These are phyloP conservation scores for Aethionema arabicum DNA, from an alignment of 345 rosid genomes.

Conservation along the genomic window DNA sequence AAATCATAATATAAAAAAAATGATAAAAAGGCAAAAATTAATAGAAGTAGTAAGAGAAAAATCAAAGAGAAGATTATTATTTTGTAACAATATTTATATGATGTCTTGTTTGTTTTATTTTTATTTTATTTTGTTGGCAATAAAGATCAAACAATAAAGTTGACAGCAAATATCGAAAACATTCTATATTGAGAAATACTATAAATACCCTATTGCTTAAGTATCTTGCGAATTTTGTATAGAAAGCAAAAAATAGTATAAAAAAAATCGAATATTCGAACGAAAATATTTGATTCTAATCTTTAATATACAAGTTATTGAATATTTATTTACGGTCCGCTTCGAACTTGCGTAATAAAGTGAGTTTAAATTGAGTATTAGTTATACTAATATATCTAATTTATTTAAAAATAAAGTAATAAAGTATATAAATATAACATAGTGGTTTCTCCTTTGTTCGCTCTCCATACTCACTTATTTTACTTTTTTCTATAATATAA, in stretches of 20 bases:
- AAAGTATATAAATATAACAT: no score
- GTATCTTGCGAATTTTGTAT: constrained; percentile 19
- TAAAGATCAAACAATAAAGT: constrained; percentile 21
- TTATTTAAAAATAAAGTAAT: no score
- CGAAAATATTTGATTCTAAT: background rate
- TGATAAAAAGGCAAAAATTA: no score
- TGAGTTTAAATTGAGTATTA: no score
- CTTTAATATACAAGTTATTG: constrained; percentile 21
- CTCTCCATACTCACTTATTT: background rate
- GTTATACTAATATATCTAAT: no score
- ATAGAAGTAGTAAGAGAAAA: no score
- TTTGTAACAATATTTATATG: no score
- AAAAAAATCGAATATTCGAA: constrained; percentile 18
- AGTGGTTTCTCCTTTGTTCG: no score
- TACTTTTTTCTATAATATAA: background rate
- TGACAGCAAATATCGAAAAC: constrained; percentile 13
- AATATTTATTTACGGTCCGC: background rate
- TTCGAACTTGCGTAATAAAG: no score
- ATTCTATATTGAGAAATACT: constrained; percentile 26
- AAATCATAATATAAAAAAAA: no score
- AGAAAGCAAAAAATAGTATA: constrained; percentile 6
- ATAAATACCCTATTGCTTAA: constrained; percentile 8
- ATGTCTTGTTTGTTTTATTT: no score
- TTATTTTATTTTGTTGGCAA: background rate
- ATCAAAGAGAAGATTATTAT: no score